Percentiles rank a stretch among this genome's conserved stretches.
Evolutionary conservation across 768 basidiomycete species (phyloP).

Genomic region (Kwoniella newhampshirensis): DNA sequence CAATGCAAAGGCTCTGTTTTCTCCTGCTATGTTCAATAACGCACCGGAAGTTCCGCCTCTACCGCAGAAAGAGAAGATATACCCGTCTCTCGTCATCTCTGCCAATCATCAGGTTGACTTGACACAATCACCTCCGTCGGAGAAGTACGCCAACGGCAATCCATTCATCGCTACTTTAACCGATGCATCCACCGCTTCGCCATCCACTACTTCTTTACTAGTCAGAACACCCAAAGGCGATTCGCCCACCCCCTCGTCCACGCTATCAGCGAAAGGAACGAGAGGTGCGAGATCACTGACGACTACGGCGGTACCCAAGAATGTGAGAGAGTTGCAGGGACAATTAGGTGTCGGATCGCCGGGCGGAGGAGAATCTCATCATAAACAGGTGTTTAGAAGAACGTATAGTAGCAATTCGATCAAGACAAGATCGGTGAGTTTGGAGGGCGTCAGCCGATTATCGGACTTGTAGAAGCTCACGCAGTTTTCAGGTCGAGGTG

Average conservation of each 20-base stretch:
- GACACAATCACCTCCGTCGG: conserved; percentile 17
- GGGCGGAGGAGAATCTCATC: conserved; percentile 58
- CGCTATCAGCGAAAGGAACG: conserved; percentile 35
- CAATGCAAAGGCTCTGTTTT: conserved; percentile 87
- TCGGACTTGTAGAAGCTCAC: conserved; percentile 10
- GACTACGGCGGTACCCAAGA: conserved; percentile 22
- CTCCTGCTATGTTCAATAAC: conserved; percentile 48
- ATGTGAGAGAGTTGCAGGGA: conserved; percentile 24
- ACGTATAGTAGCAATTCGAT: conserved; percentile 98
- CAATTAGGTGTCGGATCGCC: conserved; percentile 33
- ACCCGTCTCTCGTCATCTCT: conserved; percentile 67
- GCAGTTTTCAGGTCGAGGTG: conserved; percentile 75
- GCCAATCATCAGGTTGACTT: conserved; percentile 22
- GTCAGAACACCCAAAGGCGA: conserved; percentile 59
- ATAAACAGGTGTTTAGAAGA: conserved; percentile 67
- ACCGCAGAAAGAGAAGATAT: conserved; percentile 67
- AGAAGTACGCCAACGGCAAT: conserved; percentile 1
- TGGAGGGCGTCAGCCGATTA: neutral
- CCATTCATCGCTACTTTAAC: conserved; percentile 13
- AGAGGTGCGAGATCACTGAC: conserved; percentile 30
- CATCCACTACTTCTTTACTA: conserved; percentile 48
- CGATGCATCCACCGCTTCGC: neutral
- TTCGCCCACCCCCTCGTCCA: conserved; percentile 30
- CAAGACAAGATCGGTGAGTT: conserved; percentile 78
- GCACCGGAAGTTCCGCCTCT: conserved; percentile 60